A percentile compares a stretch with the other conserved stretches of the same genome.
These are phyloP conservation scores for Lactuca sativa DNA, from an alignment of 129 eudicot species.

Conservation along the genomic window DNA sequence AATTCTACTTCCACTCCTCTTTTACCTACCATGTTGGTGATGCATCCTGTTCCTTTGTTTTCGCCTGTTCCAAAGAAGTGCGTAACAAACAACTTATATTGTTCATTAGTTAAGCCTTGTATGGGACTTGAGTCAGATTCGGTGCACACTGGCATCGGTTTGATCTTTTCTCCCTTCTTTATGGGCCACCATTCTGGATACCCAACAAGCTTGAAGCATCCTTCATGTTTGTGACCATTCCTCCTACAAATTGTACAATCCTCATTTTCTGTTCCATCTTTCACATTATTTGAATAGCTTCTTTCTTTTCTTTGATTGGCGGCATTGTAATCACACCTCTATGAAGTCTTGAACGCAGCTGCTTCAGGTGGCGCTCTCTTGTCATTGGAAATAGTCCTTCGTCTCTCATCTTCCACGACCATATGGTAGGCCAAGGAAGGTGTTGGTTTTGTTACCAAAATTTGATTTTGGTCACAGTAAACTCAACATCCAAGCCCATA, in stretches of 20 bases:
- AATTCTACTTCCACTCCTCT: neutral
- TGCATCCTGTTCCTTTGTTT: neutral
- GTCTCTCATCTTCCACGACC: neutral
- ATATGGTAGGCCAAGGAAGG: neutral
- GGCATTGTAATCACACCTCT: neutral
- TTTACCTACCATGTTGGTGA: neutral
- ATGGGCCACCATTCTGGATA: too few relatives aligned
- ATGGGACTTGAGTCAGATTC: neutral
- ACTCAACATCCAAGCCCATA: neutral
- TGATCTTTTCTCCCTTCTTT: neutral
- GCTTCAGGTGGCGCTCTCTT: neutral
- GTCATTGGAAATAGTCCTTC: neutral
- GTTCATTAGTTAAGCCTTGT: neutral
- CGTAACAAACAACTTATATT: neutral
- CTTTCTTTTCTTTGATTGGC: neutral
- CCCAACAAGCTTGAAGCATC: too few relatives aligned
- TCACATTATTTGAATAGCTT: neutral
- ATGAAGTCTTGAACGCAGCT: neutral
- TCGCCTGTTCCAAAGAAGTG: neutral
- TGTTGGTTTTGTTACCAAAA: neutral
- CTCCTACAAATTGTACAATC: neutral
- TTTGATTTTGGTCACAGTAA: neutral
- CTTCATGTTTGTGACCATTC: neutral
- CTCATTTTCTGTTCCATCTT: neutral
- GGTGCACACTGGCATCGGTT: neutral